These are phyloP conservation scores for Petunia hybrid DNA, from an alignment of 305 asterid genomes.

Conservation along the genomic window DNA sequence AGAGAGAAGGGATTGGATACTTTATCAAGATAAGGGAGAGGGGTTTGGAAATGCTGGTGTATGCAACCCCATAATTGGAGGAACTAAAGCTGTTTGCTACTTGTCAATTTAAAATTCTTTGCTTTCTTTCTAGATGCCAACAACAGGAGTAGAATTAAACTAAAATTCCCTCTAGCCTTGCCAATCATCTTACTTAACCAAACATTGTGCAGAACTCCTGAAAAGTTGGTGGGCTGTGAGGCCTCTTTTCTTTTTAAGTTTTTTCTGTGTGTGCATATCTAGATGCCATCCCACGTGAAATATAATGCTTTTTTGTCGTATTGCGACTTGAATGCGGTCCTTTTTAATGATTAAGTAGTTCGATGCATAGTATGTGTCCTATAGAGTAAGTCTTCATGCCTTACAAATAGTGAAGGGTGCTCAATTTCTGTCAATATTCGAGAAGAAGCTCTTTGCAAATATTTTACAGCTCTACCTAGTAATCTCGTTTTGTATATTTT, in stretches of 20 bases:
- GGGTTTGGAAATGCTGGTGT: neutral
- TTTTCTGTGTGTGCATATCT: neutral
- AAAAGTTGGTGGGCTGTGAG: too few species aligned
- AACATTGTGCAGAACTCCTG: too few species aligned
- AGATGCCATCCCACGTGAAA: neutral
- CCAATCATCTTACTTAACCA: too few species aligned
- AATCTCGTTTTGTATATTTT: neutral
- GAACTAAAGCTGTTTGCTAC: neutral
- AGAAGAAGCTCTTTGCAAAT: neutral
- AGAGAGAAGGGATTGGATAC: neutral
- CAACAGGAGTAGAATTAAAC: neutral
- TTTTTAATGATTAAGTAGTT: neutral
- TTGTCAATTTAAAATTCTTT: neutral
- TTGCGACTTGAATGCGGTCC: slow-evolving; percentile 17
- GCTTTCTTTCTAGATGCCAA: neutral
- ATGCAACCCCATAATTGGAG: neutral
- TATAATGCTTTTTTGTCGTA: neutral
- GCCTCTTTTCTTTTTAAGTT: neutral
- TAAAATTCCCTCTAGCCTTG: neutral
- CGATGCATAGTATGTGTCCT: neutral
- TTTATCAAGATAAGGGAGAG: neutral
- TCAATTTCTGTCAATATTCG: neutral
- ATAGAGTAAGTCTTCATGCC: neutral
- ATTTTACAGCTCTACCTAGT: neutral
- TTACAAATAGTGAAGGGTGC: neutral